Evolutionary conservation across 306 rosid species (phyloP).

Genomic region (Quillaja saponaria): DNA sequence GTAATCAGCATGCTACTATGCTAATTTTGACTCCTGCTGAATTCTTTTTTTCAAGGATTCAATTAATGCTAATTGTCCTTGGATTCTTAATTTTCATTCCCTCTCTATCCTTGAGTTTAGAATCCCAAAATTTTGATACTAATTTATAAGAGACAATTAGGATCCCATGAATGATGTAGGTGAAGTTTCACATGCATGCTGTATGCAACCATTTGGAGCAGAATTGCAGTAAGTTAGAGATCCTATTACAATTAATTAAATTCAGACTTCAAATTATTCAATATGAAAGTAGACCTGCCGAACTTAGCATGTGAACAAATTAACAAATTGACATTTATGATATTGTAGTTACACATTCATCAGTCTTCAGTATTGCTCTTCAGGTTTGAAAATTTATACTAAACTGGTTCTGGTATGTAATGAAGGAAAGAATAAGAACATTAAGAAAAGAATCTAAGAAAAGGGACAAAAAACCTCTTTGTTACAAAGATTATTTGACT

Average conservation of each 20-base stretch:
- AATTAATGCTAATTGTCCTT: too few relatives aligned
- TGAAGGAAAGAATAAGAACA: too few relatives aligned
- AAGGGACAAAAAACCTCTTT: conserved; percentile 33
- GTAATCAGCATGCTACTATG: conserved; percentile 18
- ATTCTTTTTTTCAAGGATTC: conserved; percentile 31
- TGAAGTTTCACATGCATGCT: conserved; percentile 61
- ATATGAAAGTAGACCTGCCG: conserved; percentile 21
- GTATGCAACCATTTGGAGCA: conserved; percentile 42
- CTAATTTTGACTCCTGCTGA: conserved; percentile 17
- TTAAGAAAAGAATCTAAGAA: conserved; percentile 49
- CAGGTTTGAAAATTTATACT: conserved; percentile 9
- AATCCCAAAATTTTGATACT: too few relatives aligned
- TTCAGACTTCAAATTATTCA: conserved; percentile 25
- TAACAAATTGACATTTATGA: conserved; percentile 31
- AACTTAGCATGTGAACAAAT: conserved; percentile 52
- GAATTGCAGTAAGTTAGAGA: conserved; percentile 40
- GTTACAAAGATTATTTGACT: conserved; percentile 42
- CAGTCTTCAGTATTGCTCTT: not conserved
- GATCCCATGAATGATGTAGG: too few relatives aligned
- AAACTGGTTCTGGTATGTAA: too few relatives aligned
- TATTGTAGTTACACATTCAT: conserved; percentile 25
- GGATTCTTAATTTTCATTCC: too few relatives aligned
- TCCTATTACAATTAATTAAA: conserved; percentile 17
- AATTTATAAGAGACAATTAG: too few relatives aligned
- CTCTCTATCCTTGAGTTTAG: too few relatives aligned